Base-by-base conservation (phyloP, 2,329 filamentous ascomycete genomes). In the Ploettnerulaceae sp. region DNA sequence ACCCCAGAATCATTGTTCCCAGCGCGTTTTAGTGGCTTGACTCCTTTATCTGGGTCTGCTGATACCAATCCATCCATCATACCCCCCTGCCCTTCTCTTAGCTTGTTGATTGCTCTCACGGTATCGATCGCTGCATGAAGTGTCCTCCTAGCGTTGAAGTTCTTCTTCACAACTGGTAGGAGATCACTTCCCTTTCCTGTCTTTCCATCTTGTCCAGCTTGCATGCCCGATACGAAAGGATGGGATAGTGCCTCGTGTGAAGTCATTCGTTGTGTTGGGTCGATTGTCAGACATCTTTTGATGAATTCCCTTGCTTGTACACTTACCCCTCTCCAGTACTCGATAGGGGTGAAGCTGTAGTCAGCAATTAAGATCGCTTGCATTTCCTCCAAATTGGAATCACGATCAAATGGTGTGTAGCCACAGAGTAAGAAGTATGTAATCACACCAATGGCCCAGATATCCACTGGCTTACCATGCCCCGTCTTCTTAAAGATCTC, bases 401-500 rank as follows among this genome's bases (percentile, higher is more conserved):
- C 93, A 46, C 93, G 86, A 69, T 98, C 93, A 66, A 98, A 98
- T 9, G 93, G 93, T 1, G 93, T 98, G 71, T 97, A 97, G 49
- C 93, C 93, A 68, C 93, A 97, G 40, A 98, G 82, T 22, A 98
- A 74, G 72, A 98, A 98, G 72, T 97, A 98, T 24, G 93, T 97
- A 64, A 98, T 98, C 33, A 98, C 93, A 36, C 93, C 93, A 53
- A 97, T 89, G 28, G 93, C 93, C 93, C 93, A 98, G 55, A 98
- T 84, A 66, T 98, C 93, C 43, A 98, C 93, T 58, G 93, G 90
- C 69, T 97, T 98, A 54, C 93, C 93, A 66, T 98, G 93, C 20
- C 93, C 93, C 6, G 86, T 90, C 74, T 98, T 98, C 69, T 95
- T 95, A 72, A 98, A 98, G 61, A 98, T 98, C 67, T 98, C 93